A percentile compares a stretch with the other conserved stretches of the same genome.
Evolutionary conservation across 176 grass and related monocot species (phyloP).

Genomic region (Raddia distichophylla): DNA sequence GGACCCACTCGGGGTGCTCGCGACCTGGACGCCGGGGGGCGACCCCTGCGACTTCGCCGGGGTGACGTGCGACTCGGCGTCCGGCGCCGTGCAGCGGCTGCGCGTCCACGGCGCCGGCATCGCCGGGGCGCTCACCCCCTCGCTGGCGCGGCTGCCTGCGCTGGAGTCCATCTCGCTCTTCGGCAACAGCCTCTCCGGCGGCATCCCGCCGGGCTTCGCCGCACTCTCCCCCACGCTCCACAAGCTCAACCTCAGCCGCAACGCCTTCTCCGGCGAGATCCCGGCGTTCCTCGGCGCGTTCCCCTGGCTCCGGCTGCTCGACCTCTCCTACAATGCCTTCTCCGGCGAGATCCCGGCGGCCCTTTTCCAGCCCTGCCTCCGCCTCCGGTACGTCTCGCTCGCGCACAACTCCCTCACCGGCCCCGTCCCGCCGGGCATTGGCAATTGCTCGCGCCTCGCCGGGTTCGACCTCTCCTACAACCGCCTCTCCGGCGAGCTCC

Average conservation of each 20-base stretch:
- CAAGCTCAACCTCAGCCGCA: constrained; percentile 97
- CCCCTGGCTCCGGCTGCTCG: constrained; percentile 73
- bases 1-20: constrained; percentile 63
- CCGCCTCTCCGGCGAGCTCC: constrained; percentile 75
- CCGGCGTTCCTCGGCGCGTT: constrained; percentile 67
- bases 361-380: constrained; percentile 73
- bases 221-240: constrained; percentile 55
- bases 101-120: constrained; percentile 61
- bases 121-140: constrained; percentile 50
- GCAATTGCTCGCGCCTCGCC: constrained; percentile 63
- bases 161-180: constrained; percentile 92
- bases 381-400: constrained; percentile 88
- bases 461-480: constrained; percentile 99
- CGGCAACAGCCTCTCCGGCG: constrained; percentile 65
- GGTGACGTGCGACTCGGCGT: constrained; percentile 57
- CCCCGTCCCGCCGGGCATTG: constrained; percentile 57
- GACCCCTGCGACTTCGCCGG: constrained; percentile 73
- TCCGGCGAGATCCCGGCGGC: constrained; percentile 65
- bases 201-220: constrained; percentile 43
- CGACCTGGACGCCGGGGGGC: constrained; percentile 52
- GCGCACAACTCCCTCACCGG: constrained; percentile 80
- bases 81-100: constrained; percentile 62
- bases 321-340: constrained; percentile 93
- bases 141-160: constrained; percentile 53
- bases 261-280: constrained; percentile 69